Evolutionary conservation across 2,329 filamentous ascomycete genomes (phyloP).

Genomic region (Aspergillus hiratsukae): DNA sequence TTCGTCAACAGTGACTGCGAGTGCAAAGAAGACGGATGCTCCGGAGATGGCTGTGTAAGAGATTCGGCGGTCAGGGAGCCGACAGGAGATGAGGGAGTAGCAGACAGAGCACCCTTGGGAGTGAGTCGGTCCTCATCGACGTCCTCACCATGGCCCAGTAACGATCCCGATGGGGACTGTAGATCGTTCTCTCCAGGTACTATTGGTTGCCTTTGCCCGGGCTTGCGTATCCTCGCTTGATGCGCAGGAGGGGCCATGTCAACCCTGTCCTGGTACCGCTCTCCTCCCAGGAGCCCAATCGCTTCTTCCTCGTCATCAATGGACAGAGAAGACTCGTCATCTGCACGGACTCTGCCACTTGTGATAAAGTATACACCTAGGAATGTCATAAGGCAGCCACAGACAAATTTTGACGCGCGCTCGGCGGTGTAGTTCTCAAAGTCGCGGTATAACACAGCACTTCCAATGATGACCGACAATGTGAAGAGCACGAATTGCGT

Average conservation of each 20-base stretch:
- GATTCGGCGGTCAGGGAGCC: slow-evolving; percentile 31
- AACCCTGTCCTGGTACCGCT: slow-evolving; percentile 34
- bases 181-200: slow-evolving; percentile 13
- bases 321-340: slow-evolving; percentile 59
- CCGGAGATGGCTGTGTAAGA: slow-evolving; percentile 24
- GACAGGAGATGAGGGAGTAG: slow-evolving; percentile 27
- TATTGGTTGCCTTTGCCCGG: slow-evolving; percentile 9
- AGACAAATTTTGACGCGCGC: slow-evolving; percentile 78
- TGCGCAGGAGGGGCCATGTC: slow-evolving; percentile 25
- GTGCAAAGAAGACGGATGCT: slow-evolving; percentile 26
- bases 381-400: slow-evolving; percentile 88
- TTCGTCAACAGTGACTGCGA: slow-evolving; percentile 34
- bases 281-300: slow-evolving; percentile 37
- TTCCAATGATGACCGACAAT: slow-evolving; percentile 89
- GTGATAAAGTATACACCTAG: slow-evolving; percentile 97
- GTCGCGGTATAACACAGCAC: slow-evolving; percentile 87
- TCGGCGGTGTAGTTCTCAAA: slow-evolving; percentile 76
- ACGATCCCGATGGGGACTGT: slow-evolving; percentile 30
- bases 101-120: slow-evolving; percentile 30
- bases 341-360: slow-evolving; percentile 63
- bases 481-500: slow-evolving; percentile 98
- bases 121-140: slow-evolving; percentile 32
- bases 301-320: slow-evolving; percentile 60
- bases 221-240: slow-evolving; percentile 16
- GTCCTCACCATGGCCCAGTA: slow-evolving; percentile 28